Evolutionary conservation across 2,329 filamentous ascomycete genomes (phyloP), one percentile per base, ranked within the genome.

Genomic region (Calonectria ilicicola): DNA sequence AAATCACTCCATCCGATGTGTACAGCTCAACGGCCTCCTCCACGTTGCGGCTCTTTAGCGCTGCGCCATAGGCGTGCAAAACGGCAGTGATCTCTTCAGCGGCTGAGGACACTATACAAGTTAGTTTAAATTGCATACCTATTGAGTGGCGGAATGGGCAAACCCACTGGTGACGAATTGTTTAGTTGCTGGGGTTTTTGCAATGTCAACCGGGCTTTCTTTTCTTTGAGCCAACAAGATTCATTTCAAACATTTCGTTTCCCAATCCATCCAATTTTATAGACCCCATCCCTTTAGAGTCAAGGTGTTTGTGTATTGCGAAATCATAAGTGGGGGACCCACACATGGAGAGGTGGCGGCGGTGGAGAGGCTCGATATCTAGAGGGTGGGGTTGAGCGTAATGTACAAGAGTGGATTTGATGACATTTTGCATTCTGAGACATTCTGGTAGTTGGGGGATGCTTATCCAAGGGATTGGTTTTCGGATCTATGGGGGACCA

Each of bases 1-100:
- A 72, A 14, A 78, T 78, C 40, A 78, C 77, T n/a, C 76, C 77
- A 8, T 78, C 76, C 26, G 65, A n/a, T 1, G 77, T 78, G 63
- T 77, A 78, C 15, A 78, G 75, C 3, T 65, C 63, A 2, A 78
- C 56, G 1, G 71, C 70, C 1, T 75, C 70, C 15, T 78, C 66
- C 1, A 77, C 76, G 12, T 72, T 68, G 35, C 74, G 70, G 46
- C 70, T 75, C 17, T 71, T 67, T 7, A 78, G 67, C 9, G 76
- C 76, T 5, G 67, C 67, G 19, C 73, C 74, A 46, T 78, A 75
- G 65, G 73, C 65, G 15, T 72, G 68, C 15, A 71, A 38, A 10
- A 47, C 12, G 15, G 64, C n/a, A 17, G 64, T 67, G 27, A 71
- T 71, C 7, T 56, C 44, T 56, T 67, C 21, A 15, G 19, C 44